Evolutionary conservation across 139 green algal species (phyloP), one percentile per base, ranked within the genome.

Genomic region (Diplosphaera chodatii): DNA sequence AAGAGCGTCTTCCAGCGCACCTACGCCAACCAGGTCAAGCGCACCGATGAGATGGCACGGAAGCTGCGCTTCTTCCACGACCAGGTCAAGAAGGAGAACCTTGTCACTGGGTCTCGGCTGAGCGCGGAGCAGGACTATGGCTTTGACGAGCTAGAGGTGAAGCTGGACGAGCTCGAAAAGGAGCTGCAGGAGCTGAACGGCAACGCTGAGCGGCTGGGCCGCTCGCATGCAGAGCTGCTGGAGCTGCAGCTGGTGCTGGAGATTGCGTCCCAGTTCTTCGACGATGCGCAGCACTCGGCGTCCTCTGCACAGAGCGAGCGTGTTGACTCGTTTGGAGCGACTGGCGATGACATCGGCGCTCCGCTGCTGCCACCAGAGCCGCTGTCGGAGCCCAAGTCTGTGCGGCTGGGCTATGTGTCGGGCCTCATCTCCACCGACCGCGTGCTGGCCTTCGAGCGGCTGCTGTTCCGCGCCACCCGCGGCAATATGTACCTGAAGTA

Each of bases 221-320:
- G 77, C 79, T 91, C 80, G 68, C 88, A 89, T 67, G 87, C 80
- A 64, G 94, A 98, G 85, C 86, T 98, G 63, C 76, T 90, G 40
- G 94, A 98, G 86, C 80, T 98, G 74, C 89, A 98, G 78, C 79
- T 98, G 67, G 91, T 99, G 67, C 82, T 99, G 70, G 94, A 98
- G 82, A 91, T 88, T 30, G 94, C 91, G n/a, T 83, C 85, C 31
- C 62, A 66, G 10, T 98, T 98, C 78, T 98, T 98, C 72, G 89
- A 96, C 48, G 82, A 92, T 30, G 88, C 89, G 3, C 82, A 72
- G 27, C 48, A 65, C 59, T 32, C 27, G 4, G 59, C 59, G 27
- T 33, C 27, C 5, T n/a, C 10, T 3, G 48, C 48, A 3, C 48
- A 59, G 48, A 5, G 3, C 48, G 48, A 59, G 13, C 48, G 48